These are phyloP conservation scores for Trypanosoma scelopori DNA, from an alignment of 208 protist genomes.

Conservation along the genomic window DNA sequence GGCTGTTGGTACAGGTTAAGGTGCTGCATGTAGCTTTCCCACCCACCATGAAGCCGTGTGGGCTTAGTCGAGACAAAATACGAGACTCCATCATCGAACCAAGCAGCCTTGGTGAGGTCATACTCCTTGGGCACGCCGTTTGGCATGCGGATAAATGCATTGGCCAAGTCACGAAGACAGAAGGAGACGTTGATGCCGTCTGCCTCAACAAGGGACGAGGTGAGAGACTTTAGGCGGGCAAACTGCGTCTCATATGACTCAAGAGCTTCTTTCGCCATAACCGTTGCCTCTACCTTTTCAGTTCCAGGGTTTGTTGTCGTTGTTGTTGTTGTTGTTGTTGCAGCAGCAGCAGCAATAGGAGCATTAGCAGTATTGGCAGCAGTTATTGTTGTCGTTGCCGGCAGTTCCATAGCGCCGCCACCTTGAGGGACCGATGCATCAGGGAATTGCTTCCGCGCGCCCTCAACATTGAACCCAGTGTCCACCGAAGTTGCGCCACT, in stretches of 20 bases:
- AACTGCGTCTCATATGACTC: conserved; percentile 2
- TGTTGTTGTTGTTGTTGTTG: not conserved
- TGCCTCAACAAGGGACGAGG: conserved; percentile 17
- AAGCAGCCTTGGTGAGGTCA: conserved; percentile 47
- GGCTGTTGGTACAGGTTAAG: conserved; percentile 66
- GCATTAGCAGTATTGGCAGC: not conserved
- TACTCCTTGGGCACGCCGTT: conserved; percentile 29
- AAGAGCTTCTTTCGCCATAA: not conserved
- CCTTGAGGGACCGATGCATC: not conserved
- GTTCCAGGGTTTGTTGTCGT: not conserved
- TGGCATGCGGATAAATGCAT: conserved; percentile 53
- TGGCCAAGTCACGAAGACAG: conserved; percentile 62
- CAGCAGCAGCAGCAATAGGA: not conserved
- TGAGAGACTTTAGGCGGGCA: conserved; percentile 12
- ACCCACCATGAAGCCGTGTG: conserved; percentile 35
- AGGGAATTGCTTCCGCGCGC: not conserved
- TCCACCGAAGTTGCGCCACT: not conserved
- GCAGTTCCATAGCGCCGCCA: not conserved
- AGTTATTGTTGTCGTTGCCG: not conserved
- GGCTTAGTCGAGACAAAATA: conserved; percentile 62
- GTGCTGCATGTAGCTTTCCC: conserved; percentile 60
- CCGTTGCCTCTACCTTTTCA: not conserved
- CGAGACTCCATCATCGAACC: conserved; percentile 45
- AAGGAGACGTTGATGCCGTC: conserved; percentile 68
- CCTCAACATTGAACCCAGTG: not conserved